Base-by-base conservation (phyloP, 495 filamentous ascomycete genomes). In the Entonaema liquescens region DNA sequence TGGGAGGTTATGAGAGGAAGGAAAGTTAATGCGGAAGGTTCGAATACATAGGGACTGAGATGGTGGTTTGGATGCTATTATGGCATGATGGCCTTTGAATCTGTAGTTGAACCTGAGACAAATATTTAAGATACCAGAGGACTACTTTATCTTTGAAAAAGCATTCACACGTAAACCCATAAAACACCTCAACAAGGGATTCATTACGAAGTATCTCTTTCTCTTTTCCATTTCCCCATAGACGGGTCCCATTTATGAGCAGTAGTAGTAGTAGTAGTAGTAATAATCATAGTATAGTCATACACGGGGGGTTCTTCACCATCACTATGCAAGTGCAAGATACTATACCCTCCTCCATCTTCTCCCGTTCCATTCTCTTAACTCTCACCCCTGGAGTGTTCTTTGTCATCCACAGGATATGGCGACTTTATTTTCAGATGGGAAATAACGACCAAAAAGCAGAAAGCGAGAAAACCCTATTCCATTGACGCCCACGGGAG, bases 211-310 rank as follows among this genome's bases (percentile, higher is more conserved):
- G 7, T 28, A 29, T 53, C 12, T 28, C 49, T 26, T 28, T 53
- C 13, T 53, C 23, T 70, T 65, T 62, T 71, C 62, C 57, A 62
- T 66, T 65, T 71, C 62, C 62, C 65, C 59, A 47, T 11, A 55
- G 54, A 62, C 19, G 58, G 50, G 50, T 67, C 69, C 69, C 62
- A 72, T 64, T 67, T 65, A 63, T 64, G 54, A 58, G 53, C 64
- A 42, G 29, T 9, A 53, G 42, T 47, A 55, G 38, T 25, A 36
- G 31, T 29, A 15, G 19, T 59, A 59, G 42, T 63, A 35, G 38
- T 47, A 36, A 9, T 62, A 49, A 28, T 36, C 40, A 33, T 25
- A 17, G 19, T 44, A 36, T 70, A 50, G 50, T 66, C 36, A 67
- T 72, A 72, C 69, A 72, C 44, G 26, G 42, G 19, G 42, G 61